Evolutionary conservation across 208 protist species (phyloP).

Genomic region (Herpetomonas muscarum): DNA sequence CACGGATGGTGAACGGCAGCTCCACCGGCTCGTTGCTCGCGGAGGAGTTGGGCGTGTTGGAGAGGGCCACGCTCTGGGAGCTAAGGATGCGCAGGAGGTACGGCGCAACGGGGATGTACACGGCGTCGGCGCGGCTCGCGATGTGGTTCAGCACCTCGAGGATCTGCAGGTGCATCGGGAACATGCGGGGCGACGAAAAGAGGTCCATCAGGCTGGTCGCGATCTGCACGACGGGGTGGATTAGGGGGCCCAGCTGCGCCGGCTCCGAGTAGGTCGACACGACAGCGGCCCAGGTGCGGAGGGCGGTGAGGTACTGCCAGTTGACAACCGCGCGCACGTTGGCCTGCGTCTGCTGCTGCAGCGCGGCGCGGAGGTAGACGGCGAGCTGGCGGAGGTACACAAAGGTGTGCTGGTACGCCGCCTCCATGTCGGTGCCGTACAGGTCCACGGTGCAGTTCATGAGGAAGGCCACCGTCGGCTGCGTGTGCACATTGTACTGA

Average conservation of each 20-base stretch:
- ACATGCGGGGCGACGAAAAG: conserved; percentile 91
- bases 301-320: conserved; percentile 95
- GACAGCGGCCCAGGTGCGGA: conserved; percentile 92
- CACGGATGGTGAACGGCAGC: conserved; percentile 86
- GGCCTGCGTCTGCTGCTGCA: conserved; percentile 88
- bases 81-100: conserved; percentile 92
- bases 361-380: conserved; percentile 93
- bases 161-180: conserved; percentile 94
- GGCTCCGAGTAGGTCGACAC: conserved; percentile 83
- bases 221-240: conserved; percentile 94
- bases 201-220: conserved; percentile 83
- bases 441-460: conserved; percentile 94
- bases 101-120: conserved; percentile 92
- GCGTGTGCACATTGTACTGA: conserved; percentile 75
- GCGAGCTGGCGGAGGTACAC: conserved; percentile 97
- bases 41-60: conserved; percentile 21
- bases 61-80: conserved; percentile 76
- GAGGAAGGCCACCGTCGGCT: conserved; percentile 86
- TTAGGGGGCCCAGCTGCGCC: conserved; percentile 81
- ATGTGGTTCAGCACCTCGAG: conserved; percentile 92
- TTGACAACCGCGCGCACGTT: conserved; percentile 94
- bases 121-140: conserved; percentile 60
- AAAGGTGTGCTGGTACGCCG: conserved; percentile 95
- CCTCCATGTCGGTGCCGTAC: conserved; percentile 91
- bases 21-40: conserved; percentile 53